These are phyloP conservation scores for Metarhizium robertsii DNA, from an alignment of 2,329 filamentous ascomycete genomes.

Conservation along the genomic window DNA sequence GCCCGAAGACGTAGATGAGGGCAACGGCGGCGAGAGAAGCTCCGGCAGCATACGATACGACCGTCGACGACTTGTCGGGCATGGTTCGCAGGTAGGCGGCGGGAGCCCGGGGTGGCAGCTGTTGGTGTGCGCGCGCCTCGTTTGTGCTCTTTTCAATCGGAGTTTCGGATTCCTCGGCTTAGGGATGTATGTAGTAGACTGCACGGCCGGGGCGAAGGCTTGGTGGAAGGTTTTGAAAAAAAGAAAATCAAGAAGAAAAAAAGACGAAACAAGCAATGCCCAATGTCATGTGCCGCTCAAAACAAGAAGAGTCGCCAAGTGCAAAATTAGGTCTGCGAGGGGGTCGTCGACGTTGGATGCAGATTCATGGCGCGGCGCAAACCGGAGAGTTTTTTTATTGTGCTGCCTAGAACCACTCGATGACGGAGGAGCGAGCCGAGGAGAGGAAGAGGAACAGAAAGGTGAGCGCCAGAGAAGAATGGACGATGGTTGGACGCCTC, in stretches of 20 bases:
- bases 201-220: not conserved
- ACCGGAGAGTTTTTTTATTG: not conserved
- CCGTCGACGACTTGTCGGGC: slow-evolving; percentile 27
- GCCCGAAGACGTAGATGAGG: slow-evolving; percentile 92
- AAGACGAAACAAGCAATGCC: not conserved
- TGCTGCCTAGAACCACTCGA: not conserved
- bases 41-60: slow-evolving; percentile 84
- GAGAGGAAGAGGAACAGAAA: not conserved
- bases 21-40: slow-evolving; percentile 92
- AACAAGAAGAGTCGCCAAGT: not conserved
- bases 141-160: not conserved
- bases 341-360: not conserved
- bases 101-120: slow-evolving; percentile 4
- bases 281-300: not conserved
- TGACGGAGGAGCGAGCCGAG: not conserved
- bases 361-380: slow-evolving; percentile 1
- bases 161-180: not conserved
- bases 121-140: not conserved
- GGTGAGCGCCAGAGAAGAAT: not conserved
- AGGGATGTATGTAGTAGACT: not conserved
- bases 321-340: not conserved
- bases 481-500: not conserved
- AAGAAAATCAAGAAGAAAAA: not conserved
- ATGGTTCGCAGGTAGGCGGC: slow-evolving; percentile 14
- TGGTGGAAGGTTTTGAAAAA: not conserved